phyloP scores from a whole-genome alignment of 371 early-diverging fungal species.

The Mucor indicus region DNA sequence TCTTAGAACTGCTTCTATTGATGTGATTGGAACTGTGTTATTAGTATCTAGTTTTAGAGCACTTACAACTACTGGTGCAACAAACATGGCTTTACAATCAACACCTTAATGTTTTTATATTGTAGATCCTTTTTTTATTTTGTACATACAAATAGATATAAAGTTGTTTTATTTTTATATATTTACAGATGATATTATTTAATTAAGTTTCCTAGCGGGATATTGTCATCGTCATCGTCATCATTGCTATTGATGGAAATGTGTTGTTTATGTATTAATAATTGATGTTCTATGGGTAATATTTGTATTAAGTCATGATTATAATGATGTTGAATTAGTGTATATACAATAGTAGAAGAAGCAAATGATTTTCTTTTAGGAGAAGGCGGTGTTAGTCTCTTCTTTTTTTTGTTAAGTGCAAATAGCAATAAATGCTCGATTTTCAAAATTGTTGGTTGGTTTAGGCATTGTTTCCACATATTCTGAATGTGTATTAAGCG shows the following conservation, averaged over 20 bases:
- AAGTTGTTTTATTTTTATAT: too few species aligned
- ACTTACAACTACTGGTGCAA: slow-evolving; percentile 30
- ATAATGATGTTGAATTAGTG: not conserved
- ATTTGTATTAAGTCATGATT: not conserved
- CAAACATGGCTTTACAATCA: not conserved
- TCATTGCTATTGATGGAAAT: not conserved
- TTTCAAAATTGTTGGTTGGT: too few species aligned
- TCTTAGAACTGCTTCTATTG: slow-evolving; percentile 53
- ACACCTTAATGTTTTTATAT: too few species aligned
- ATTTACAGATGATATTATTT: not conserved
- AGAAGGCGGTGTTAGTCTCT: not conserved
- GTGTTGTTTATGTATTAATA: not conserved
- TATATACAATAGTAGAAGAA: slow-evolving; percentile 17
- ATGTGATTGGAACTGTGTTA: slow-evolving; percentile 53
- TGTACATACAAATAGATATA: too few species aligned
- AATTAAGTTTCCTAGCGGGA: slow-evolving; percentile 13
- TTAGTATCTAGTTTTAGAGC: slow-evolving; percentile 43
- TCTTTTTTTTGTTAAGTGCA: not conserved
- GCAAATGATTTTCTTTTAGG: slow-evolving; percentile 6
- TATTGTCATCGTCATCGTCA: slow-evolving; percentile 14
- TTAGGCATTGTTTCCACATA: too few species aligned
- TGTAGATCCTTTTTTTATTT: too few species aligned
- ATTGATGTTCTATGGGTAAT: not conserved
- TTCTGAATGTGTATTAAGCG: too few species aligned
- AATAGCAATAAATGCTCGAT: too few species aligned